Conservation (phyloP, 768 basidiomycete species). For the Dacryopinax primogenitus region DNA sequence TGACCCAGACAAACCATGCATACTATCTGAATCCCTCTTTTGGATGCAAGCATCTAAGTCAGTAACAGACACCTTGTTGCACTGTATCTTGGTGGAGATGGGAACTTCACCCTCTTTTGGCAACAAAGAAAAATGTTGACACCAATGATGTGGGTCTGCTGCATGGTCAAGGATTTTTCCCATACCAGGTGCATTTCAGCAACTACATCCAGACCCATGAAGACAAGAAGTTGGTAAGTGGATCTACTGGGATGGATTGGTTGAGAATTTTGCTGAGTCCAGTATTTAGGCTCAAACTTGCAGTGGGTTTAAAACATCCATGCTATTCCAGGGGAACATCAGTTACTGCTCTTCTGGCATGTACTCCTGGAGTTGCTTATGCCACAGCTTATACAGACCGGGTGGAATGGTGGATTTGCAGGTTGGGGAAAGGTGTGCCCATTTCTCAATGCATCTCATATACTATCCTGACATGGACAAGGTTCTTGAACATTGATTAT, state of each 20-base stretch:
- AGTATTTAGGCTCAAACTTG: neutral
- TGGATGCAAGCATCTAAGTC: neutral
- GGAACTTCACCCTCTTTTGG: too few species aligned
- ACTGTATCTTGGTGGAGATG: neutral
- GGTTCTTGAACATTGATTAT: too few species aligned
- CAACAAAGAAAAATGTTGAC: neutral
- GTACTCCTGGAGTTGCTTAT: slow-evolving; percentile 9
- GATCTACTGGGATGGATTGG: neutral
- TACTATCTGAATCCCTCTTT: neutral
- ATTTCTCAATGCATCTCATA: neutral
- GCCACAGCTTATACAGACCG: too few species aligned
- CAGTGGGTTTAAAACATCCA: too few species aligned
- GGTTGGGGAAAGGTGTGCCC: neutral
- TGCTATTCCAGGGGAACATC: neutral
- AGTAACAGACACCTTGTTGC: neutral
- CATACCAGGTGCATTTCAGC: neutral
- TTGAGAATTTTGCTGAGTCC: neutral
- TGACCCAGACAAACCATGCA: neutral
- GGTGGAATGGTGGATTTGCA: too few species aligned
- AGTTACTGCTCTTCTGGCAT: neutral
- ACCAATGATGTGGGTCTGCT: neutral
- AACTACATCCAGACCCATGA: neutral
- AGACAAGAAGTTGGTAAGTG: neutral
- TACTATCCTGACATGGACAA: neutral
- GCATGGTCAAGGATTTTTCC: neutral